A percentile compares a stretch with the other conserved stretches of the same genome.
Conservation (phyloP, 2,329 filamentous ascomycete genomes). For the Gaeumannomyces tritici region DNA sequence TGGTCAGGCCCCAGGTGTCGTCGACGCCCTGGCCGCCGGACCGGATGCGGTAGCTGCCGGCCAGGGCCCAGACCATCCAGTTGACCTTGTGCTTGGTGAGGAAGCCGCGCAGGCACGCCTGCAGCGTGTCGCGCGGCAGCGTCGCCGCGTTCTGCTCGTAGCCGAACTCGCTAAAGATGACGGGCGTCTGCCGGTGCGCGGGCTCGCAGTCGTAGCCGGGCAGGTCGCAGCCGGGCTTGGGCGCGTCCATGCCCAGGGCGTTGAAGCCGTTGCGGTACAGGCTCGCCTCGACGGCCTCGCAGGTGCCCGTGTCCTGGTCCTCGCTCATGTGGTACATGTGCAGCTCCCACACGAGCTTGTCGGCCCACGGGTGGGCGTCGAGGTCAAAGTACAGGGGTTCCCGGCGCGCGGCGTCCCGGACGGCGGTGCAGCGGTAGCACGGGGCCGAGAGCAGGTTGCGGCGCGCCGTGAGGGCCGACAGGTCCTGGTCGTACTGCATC, state of each 20-base stretch:
- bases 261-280: constrained; percentile 42
- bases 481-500: constrained; percentile 35
- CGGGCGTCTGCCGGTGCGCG: constrained; percentile 31
- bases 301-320: constrained; percentile 33
- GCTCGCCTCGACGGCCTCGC: constrained; percentile 34
- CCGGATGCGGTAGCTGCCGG: constrained; percentile 35
- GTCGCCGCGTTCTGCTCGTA: constrained; percentile 30
- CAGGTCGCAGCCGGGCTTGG: constrained; percentile 27
- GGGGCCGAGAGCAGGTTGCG: constrained; percentile 29
- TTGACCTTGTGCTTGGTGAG: constrained; percentile 32
- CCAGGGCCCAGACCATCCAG: constrained; percentile 40
- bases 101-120: constrained; percentile 34
- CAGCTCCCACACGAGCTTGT: constrained; percentile 37
- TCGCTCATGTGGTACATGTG: constrained; percentile 31
- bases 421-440: constrained; percentile 29
- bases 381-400: constrained; percentile 35
- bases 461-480: constrained; percentile 29
- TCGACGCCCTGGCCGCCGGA: constrained; percentile 32
- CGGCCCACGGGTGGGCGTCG: constrained; percentile 31
- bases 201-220: constrained; percentile 21
- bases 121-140: constrained; percentile 30
- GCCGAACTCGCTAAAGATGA: constrained; percentile 37
- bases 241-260: constrained; percentile 27
- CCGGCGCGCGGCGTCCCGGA: constrained; percentile 30
- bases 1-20: constrained; percentile 39